phyloP scores from a whole-genome alignment of 345 rosid species.

The Populus alba region DNA sequence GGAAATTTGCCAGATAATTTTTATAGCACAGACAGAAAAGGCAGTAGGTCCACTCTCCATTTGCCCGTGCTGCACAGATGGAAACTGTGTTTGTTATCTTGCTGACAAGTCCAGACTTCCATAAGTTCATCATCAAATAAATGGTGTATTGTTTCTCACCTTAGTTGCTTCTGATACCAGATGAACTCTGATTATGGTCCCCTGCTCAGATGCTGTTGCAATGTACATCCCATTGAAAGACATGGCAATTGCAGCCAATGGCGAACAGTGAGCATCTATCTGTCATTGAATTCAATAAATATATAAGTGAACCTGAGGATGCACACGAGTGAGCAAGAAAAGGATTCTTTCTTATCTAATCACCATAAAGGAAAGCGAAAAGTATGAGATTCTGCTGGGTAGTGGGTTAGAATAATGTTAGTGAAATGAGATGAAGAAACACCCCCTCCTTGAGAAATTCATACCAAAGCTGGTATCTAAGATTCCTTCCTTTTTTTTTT shows the following conservation, averaged over 20 bases:
- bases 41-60: neutral
- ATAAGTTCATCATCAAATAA: constrained; percentile 12
- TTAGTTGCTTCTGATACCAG: constrained; percentile 78
- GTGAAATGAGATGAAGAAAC: neutral
- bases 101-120: neutral
- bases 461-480: too few species aligned
- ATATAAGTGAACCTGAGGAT: neutral
- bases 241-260: constrained; percentile 73
- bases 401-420: too few species aligned
- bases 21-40: neutral
- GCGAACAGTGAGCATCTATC: constrained; percentile 91
- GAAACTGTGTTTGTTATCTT: neutral
- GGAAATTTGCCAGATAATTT: neutral
- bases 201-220: constrained; percentile 96
- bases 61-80: neutral
- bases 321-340: neutral
- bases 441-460: too few species aligned
- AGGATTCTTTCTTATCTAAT: neutral
- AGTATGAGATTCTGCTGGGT: too few species aligned
- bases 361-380: neutral
- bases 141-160: constrained; percentile 38
- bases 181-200: constrained; percentile 83
- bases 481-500: too few species aligned
- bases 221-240: constrained; percentile 78
- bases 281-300: constrained; percentile 29